phyloP scores from a whole-genome alignment of 345 rosid species.

The Citrus trifoliata region DNA sequence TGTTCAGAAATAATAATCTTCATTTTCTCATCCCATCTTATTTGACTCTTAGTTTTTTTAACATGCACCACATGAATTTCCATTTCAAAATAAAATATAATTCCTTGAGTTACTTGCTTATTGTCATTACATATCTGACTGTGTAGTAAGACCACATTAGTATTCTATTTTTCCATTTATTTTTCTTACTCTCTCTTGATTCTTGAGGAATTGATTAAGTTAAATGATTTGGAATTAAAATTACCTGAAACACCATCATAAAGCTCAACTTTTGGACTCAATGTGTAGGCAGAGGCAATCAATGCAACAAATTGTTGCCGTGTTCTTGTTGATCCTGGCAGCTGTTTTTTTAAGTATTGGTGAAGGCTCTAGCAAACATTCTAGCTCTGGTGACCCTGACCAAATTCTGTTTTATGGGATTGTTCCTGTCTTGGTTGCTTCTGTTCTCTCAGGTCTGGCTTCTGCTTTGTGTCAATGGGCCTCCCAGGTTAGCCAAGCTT shows the following conservation, averaged over 20 bases:
- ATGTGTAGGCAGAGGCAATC: constrained; percentile 87
- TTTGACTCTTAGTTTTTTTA: not conserved
- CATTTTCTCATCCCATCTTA: not conserved
- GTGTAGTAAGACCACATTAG: not conserved
- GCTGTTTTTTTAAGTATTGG: constrained; percentile 93
- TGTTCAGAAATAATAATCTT: not conserved
- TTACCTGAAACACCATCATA: not conserved
- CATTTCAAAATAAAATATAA: not conserved
- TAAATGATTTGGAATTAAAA: not conserved
- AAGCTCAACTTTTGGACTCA: constrained; percentile 11
- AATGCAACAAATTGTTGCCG: constrained; percentile 82
- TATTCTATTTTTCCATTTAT: not conserved
- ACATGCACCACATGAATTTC: not conserved
- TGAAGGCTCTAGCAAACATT: constrained; percentile 82
- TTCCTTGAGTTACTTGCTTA: not conserved
- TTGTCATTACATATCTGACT: not conserved
- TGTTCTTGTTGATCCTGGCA: constrained; percentile 78
- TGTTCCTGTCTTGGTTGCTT: constrained; percentile 87
- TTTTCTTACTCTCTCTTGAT: not conserved
- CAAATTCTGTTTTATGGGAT: constrained; percentile 81
- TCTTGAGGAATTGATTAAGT: not conserved
- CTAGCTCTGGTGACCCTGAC: constrained; percentile 50
- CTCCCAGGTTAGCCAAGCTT: constrained; percentile 60
- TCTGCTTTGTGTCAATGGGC: constrained; percentile 97
- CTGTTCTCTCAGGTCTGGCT: constrained; percentile 96